These are phyloP conservation scores for Cairneyella variabilis DNA, from an alignment of 495 filamentous ascomycete species.

Conservation along the genomic window DNA sequence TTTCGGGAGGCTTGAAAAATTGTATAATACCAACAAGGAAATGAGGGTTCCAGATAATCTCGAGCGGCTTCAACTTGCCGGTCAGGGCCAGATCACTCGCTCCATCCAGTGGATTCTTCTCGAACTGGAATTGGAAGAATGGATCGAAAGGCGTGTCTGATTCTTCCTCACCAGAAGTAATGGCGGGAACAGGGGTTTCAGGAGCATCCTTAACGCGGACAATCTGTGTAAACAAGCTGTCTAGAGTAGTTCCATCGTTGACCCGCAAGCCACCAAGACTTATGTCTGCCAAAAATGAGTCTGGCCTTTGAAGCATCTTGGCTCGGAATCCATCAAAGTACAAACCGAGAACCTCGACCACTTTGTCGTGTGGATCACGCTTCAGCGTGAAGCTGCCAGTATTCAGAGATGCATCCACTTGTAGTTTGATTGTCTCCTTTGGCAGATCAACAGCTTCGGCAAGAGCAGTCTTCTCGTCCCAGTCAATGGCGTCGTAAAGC, in stretches of 20 bases:
- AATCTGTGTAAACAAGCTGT: conserved; percentile 87
- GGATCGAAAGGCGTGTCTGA: conserved; percentile 56
- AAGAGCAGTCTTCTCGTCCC: conserved; percentile 92
- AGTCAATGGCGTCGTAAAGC: conserved; percentile 94
- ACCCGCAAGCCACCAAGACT: conserved; percentile 90
- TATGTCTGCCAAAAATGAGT: conserved; percentile 82
- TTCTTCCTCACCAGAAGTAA: conserved; percentile 48
- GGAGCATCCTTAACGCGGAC: conserved; percentile 88
- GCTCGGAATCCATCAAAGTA: conserved; percentile 93
- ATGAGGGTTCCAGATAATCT: conserved; percentile 93
- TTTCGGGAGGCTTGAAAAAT: conserved; percentile 93
- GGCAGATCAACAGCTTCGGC: conserved; percentile 84
- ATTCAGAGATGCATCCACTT: conserved; percentile 82
- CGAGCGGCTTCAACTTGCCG: conserved; percentile 88
- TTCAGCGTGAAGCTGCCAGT: conserved; percentile 93
- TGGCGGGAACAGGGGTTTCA: conserved; percentile 41
- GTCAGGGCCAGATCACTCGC: conserved; percentile 87
- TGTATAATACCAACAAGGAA: conserved; percentile 85
- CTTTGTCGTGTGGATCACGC: conserved; percentile 75
- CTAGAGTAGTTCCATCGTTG: conserved; percentile 91
- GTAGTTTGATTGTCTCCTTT: conserved; percentile 84
- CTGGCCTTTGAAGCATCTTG: conserved; percentile 79
- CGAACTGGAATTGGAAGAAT: conserved; percentile 87
- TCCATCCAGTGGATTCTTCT: conserved; percentile 91
- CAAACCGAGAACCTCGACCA: conserved; percentile 76